Percentiles rank a stretch among this genome's conserved stretches.
Conservation (phyloP, 352 stramenopile species). For the Pythium pectinolyticum region DNA sequence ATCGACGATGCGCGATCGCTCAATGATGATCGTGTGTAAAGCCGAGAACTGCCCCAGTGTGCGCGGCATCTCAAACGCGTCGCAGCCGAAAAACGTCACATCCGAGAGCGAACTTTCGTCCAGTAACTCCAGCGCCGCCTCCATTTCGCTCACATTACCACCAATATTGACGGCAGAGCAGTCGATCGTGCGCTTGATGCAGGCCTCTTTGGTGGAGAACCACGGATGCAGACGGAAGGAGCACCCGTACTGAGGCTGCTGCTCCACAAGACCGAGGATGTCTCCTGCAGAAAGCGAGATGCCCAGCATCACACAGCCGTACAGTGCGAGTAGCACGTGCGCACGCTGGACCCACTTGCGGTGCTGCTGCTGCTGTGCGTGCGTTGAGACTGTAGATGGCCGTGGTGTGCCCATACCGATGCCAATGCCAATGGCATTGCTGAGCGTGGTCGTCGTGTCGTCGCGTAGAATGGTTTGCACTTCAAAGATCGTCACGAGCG, state of each 20-base stretch:
- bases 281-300: constrained; percentile 7
- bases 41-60: neutral
- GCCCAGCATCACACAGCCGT: constrained; percentile 2
- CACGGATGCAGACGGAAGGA: constrained; percentile 8
- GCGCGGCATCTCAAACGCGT: constrained; percentile 1
- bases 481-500: constrained; percentile 8
- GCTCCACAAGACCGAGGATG: neutral
- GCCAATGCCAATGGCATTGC: too few species aligned
- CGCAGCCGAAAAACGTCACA: neutral
- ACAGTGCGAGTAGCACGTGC: constrained; percentile 6
- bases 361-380: neutral
- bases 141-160: neutral
- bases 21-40: constrained; percentile 6
- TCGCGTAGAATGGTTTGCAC: constrained; percentile 13
- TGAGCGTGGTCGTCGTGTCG: too few species aligned
- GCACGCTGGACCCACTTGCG: neutral
- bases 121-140: neutral
- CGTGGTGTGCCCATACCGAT: too few species aligned
- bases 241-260: constrained; percentile 1
- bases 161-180: neutral
- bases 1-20: constrained; percentile 2
- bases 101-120: constrained; percentile 1
- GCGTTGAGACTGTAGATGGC: too few species aligned
- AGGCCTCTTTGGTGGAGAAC: constrained; percentile 19
- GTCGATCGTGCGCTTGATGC: constrained; percentile 7